These are phyloP conservation scores for Penicillium lividum DNA, from an alignment of 495 filamentous ascomycete genomes.

Conservation along the genomic window DNA sequence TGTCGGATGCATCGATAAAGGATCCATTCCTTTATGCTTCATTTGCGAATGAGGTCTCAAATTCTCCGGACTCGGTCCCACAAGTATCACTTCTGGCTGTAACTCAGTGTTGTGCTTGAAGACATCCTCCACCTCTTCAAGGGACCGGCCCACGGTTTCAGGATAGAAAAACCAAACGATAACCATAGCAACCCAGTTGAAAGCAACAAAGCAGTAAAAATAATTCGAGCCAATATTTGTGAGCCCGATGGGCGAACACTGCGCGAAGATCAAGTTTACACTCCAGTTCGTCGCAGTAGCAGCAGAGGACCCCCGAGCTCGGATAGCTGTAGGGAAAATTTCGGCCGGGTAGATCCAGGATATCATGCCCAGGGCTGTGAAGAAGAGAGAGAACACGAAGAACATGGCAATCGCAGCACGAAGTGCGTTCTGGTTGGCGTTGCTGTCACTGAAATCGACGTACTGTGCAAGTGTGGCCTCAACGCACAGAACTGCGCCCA, in stretches of 20 bases:
- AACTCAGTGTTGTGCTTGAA: conserved; percentile 29
- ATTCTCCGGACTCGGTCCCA: neutral
- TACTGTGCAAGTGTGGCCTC: conserved; percentile 46
- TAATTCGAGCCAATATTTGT: conserved; percentile 48
- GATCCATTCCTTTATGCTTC: conserved; percentile 19
- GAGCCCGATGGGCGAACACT: conserved; percentile 56
- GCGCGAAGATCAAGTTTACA: conserved; percentile 55
- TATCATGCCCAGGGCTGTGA: conserved; percentile 53
- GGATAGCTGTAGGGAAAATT: conserved; percentile 57
- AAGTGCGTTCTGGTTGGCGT: conserved; percentile 41
- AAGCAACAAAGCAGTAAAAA: conserved; percentile 56
- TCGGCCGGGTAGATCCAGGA: conserved; percentile 60
- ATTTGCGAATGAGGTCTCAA: conserved; percentile 10
- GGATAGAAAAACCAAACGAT: conserved; percentile 52
- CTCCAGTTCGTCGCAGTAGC: conserved; percentile 57
- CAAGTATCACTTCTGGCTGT: conserved; percentile 9
- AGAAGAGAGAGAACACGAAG: conserved; percentile 58
- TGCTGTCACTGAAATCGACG: conserved; percentile 24
- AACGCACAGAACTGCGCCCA: conserved; percentile 53
- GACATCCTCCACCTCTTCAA: conserved; percentile 55
- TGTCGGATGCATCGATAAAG: conserved; percentile 24
- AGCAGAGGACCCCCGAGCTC: conserved; percentile 53
- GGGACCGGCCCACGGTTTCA: conserved; percentile 52
- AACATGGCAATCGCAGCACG: conserved; percentile 58
- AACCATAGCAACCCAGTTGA: conserved; percentile 47